These are phyloP conservation scores for Candida nonsorbophila DNA, from an alignment of 805 yeast species.

Conservation along the genomic window DNA sequence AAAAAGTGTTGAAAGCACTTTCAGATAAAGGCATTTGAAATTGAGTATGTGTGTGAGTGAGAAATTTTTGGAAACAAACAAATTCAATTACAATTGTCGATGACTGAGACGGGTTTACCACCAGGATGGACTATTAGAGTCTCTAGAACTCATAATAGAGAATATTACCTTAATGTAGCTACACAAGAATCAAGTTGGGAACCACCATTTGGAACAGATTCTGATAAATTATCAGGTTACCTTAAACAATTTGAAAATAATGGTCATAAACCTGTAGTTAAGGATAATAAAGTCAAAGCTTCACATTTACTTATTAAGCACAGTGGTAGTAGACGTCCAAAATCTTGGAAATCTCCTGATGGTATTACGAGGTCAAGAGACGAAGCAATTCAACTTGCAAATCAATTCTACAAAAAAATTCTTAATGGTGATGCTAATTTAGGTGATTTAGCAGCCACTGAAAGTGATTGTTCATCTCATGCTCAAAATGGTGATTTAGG, in stretches of 20 bases:
- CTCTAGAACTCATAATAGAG: constrained; percentile 77
- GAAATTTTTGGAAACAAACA: not conserved
- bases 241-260: constrained; percentile 33
- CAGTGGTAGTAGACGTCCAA: constrained; percentile 77
- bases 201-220: constrained; percentile 80
- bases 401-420: constrained; percentile 52
- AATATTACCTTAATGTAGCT: constrained; percentile 70
- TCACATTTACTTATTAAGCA: constrained; percentile 84
- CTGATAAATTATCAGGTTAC: constrained; percentile 51
- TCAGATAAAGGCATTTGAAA: constrained; percentile 27
- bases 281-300: constrained; percentile 62
- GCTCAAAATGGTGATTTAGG: constrained; percentile 91
- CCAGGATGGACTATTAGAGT: constrained; percentile 75
- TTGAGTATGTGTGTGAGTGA: not conserved
- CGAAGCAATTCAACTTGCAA: constrained; percentile 68
- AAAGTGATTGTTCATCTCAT: constrained; percentile 86
- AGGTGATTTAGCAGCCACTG: constrained; percentile 69
- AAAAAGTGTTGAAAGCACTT: constrained; percentile 62
- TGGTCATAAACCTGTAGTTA: constrained; percentile 42
- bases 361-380: constrained; percentile 75
- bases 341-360: constrained; percentile 78
- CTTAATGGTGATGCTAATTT: constrained; percentile 61
- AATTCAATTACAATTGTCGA: constrained; percentile 2
- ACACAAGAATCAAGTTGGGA: constrained; percentile 83
- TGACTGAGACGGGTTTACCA: constrained; percentile 71